Evolutionary conservation across 495 filamentous ascomycete genomes (phyloP).

Genomic region (Penicillium coffeae): DNA sequence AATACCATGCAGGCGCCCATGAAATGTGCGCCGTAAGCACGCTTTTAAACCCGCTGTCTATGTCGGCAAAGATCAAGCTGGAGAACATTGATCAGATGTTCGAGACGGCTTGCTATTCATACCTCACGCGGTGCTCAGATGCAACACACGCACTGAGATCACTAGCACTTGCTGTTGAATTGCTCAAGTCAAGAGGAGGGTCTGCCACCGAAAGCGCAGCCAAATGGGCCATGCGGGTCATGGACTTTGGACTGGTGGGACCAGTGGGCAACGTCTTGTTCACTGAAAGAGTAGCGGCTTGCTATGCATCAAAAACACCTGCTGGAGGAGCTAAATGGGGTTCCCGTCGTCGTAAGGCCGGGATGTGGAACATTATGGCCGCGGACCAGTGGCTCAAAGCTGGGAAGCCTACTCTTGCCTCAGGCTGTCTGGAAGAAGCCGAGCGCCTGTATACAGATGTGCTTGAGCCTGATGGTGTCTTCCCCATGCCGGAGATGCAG

Average conservation of each 20-base stretch:
- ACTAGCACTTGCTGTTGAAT: slow-evolving; percentile 71
- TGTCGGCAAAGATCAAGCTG: slow-evolving; percentile 66
- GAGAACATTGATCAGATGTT: slow-evolving; percentile 82
- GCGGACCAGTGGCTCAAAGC: slow-evolving; percentile 78
- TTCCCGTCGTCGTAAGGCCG: slow-evolving; percentile 72
- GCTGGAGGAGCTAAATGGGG: slow-evolving; percentile 63
- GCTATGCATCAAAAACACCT: slow-evolving; percentile 71
- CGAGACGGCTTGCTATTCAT: slow-evolving; percentile 86
- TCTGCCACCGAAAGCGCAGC: slow-evolving; percentile 82
- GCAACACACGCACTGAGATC: slow-evolving; percentile 74
- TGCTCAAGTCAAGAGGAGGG: slow-evolving; percentile 72
- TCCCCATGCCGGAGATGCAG: slow-evolving; percentile 53
- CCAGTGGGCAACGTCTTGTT: slow-evolving; percentile 73
- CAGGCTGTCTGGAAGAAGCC: slow-evolving; percentile 67
- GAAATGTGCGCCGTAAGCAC: slow-evolving; percentile 88
- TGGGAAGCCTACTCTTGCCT: slow-evolving; percentile 64
- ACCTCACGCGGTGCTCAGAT: slow-evolving; percentile 75
- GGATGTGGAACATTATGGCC: slow-evolving; percentile 81
- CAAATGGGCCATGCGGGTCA: slow-evolving; percentile 72
- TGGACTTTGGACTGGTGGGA: slow-evolving; percentile 73
- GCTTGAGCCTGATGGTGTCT: slow-evolving; percentile 52
- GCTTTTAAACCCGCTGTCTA: slow-evolving; percentile 66
- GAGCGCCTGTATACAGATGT: slow-evolving; percentile 62
- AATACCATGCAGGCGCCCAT: slow-evolving; percentile 83
- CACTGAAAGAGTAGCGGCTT: slow-evolving; percentile 77